These are phyloP conservation scores for Inonotus obliquus DNA, from an alignment of 1,284 basidiomycete genomes.

Conservation along the genomic window DNA sequence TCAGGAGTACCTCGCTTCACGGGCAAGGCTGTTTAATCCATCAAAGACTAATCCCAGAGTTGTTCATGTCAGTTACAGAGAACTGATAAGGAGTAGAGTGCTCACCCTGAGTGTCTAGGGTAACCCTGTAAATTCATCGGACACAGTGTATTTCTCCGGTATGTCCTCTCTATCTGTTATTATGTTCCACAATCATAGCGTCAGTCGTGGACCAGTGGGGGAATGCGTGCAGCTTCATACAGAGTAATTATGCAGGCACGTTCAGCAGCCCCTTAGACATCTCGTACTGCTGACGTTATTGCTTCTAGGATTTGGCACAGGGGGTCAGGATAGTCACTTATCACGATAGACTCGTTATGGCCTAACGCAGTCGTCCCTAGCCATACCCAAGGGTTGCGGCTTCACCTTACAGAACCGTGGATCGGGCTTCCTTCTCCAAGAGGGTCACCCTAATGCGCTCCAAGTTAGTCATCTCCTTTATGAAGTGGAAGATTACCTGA, in stretches of 20 bases:
- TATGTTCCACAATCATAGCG: constrained; percentile 2
- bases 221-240: constrained; percentile 93
- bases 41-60: constrained; percentile 60
- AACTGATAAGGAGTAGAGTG: background rate
- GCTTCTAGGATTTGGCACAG: constrained; percentile 73
- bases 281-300: background rate
- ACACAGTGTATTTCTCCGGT: constrained; percentile 94
- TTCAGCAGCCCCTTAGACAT: constrained; percentile 8
- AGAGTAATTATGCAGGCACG: constrained; percentile 84
- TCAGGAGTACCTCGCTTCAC: constrained; percentile 74
- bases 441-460: constrained; percentile 81
- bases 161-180: constrained; percentile 18
- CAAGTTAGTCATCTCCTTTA: constrained; percentile 35
- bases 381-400: constrained; percentile 88
- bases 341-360: background rate
- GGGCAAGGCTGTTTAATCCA: constrained; percentile 81
- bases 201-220: constrained; percentile 83
- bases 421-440: constrained; percentile 72
- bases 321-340: constrained; percentile 34
- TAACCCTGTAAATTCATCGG: constrained; percentile 74
- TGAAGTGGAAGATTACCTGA: background rate
- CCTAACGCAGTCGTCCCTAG: constrained; percentile 31
- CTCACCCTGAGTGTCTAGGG: constrained; percentile 42
- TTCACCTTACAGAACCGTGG: constrained; percentile 97
- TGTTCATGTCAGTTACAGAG: constrained; percentile 48